These are phyloP conservation scores for Tricholoma bakamatsutake DNA, from an alignment of 768 basidiomycete species.

Conservation along the genomic window DNA sequence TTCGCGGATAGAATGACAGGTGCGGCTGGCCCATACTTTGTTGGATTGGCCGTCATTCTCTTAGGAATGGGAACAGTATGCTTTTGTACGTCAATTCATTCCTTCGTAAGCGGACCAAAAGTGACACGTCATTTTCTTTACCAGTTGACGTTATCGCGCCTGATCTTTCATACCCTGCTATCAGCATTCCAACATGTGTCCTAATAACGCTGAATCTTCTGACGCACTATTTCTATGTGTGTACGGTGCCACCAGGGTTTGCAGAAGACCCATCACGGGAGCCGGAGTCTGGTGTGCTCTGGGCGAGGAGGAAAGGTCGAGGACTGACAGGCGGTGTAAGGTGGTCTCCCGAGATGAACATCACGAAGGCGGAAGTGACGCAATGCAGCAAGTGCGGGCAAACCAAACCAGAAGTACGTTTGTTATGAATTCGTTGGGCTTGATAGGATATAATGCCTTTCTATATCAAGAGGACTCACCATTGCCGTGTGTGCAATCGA, in stretches of 20 bases:
- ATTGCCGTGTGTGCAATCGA: conserved; percentile 86
- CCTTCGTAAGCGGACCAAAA: background rate
- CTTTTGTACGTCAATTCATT: conserved; percentile 61
- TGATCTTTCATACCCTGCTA: conserved; percentile 47
- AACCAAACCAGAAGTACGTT: conserved; percentile 71
- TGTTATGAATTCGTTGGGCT: background rate
- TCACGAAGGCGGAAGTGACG: conserved; percentile 51
- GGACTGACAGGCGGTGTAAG: conserved; percentile 36
- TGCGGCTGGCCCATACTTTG: conserved; percentile 87
- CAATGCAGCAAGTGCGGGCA: conserved; percentile 66
- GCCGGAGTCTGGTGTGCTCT: conserved; percentile 39
- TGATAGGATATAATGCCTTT: conserved; percentile 7
- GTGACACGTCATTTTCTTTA: conserved; percentile 2
- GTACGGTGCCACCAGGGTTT: conserved; percentile 76
- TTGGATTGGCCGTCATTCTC: conserved; percentile 71
- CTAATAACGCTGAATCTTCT: conserved; percentile 73
- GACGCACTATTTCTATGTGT: conserved; percentile 81
- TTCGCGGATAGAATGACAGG: conserved; percentile 78
- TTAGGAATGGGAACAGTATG: conserved; percentile 62
- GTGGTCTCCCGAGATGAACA: conserved; percentile 43
- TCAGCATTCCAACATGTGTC: conserved; percentile 64
- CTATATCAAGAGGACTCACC: conserved; percentile 71
- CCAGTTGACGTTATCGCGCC: conserved; percentile 79
- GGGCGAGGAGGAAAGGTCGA: conserved; percentile 43
- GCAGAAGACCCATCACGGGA: conserved; percentile 50